These are phyloP conservation scores for Acanthochlamys bracteata DNA, from an alignment of 106 monocot species.

Conservation along the genomic window DNA sequence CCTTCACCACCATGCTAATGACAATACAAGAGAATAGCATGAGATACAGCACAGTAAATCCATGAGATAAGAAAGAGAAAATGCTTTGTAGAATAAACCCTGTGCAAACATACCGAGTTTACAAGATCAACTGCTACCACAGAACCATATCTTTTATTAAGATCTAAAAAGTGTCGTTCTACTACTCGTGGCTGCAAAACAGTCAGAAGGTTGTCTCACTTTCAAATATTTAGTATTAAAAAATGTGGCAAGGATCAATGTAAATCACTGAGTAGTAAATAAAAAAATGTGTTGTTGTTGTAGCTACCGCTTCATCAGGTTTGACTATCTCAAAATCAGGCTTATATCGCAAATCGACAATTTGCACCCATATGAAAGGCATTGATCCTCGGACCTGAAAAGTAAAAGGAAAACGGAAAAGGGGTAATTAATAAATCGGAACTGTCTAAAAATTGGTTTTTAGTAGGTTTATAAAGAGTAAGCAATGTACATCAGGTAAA, in stretches of 20 bases:
- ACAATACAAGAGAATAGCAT: background rate
- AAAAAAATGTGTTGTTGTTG: slow-evolving; percentile 1
- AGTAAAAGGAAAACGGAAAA: background rate
- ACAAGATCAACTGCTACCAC: slow-evolving; percentile 84
- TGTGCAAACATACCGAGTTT: slow-evolving; percentile 41
- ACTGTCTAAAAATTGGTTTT: too few species aligned
- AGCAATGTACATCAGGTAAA: too few species aligned
- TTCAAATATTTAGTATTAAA: background rate
- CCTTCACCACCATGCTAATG: slow-evolving; percentile 92
- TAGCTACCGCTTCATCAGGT: slow-evolving; percentile 76
- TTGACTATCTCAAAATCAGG: slow-evolving; percentile 77
- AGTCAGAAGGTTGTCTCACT: background rate
- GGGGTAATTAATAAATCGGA: background rate
- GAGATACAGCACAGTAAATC: background rate
- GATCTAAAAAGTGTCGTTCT: slow-evolving; percentile 85
- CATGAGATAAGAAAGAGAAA: background rate
- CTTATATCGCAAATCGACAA: slow-evolving; percentile 96
- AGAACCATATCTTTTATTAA: slow-evolving; percentile 78
- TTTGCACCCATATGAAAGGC: slow-evolving; percentile 96
- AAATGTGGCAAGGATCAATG: background rate
- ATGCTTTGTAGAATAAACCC: too few species aligned
- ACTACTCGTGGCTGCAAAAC: slow-evolving; percentile 56
- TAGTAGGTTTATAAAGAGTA: too few species aligned
- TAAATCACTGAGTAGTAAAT: background rate
- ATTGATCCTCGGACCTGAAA: slow-evolving; percentile 94